Evolutionary conservation across 495 filamentous ascomycete species (phyloP).

Genomic region (Podospora appendiculata): DNA sequence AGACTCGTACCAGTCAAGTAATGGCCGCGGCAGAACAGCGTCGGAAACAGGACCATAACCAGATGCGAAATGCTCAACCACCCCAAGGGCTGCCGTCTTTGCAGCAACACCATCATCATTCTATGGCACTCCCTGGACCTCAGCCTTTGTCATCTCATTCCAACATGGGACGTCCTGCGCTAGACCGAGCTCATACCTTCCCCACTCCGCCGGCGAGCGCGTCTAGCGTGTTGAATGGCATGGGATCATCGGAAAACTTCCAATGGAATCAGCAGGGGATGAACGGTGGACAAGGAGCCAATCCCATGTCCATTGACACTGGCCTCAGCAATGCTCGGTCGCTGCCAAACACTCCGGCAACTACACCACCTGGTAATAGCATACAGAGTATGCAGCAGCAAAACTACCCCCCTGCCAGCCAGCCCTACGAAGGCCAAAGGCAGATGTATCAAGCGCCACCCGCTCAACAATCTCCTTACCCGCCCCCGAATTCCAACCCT

Average conservation of each 20-base stretch:
- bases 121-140: conserved; percentile 65
- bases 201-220: conserved; percentile 92
- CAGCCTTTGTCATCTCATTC: conserved; percentile 64
- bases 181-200: conserved; percentile 83
- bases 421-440: conserved; percentile 70
- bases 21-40: conserved; percentile 75
- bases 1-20: conserved; percentile 69
- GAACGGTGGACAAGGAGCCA: conserved; percentile 55
- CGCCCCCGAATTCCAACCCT: conserved; percentile 52
- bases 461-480: conserved; percentile 61
- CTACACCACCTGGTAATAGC: conserved; percentile 76
- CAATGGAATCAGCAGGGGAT: conserved; percentile 68
- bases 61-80: conserved; percentile 34
- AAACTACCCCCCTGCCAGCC: conserved; percentile 54
- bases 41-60: conserved; percentile 54
- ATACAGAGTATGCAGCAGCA: conserved; percentile 65
- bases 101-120: conserved; percentile 67
- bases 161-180: conserved; percentile 56
- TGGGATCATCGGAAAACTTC: conserved; percentile 65
- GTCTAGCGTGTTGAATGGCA: conserved; percentile 73
- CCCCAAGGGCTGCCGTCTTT: conserved; percentile 54
- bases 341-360: conserved; percentile 85
- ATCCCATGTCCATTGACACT: conserved; percentile 80
- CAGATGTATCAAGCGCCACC: conserved; percentile 75
- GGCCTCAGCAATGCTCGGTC: conserved; percentile 73